phyloP scores from a whole-genome alignment of 1,139 yeast species.

The Geotrichum candidum region DNA sequence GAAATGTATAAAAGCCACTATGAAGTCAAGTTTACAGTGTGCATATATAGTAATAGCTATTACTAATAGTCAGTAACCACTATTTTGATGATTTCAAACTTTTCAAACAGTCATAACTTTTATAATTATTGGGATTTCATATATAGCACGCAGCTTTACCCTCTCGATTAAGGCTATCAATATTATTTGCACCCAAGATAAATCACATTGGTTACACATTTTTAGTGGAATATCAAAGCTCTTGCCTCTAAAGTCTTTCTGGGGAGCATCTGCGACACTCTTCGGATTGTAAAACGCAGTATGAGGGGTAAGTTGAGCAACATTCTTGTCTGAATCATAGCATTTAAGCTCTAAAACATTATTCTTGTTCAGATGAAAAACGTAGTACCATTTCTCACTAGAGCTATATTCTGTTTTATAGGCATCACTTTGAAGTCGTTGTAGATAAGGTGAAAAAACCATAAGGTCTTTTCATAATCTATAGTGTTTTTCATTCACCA shows the following conservation, averaged over 20 bases:
- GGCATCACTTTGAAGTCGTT: slow-evolving; percentile 23
- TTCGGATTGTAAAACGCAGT: slow-evolving; percentile 26
- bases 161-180: too few relatives aligned
- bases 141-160: too few relatives aligned
- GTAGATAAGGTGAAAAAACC: slow-evolving; percentile 21
- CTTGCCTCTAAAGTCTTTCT: slow-evolving; percentile 28
- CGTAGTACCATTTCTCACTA: slow-evolving; percentile 24
- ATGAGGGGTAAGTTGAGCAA: slow-evolving; percentile 26
- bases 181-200: too few relatives aligned
- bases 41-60: too few relatives aligned
- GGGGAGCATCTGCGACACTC: slow-evolving; percentile 19
- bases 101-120: too few relatives aligned
- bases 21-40: too few relatives aligned
- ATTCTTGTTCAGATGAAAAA: slow-evolving; percentile 21
- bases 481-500: slow-evolving; percentile 22
- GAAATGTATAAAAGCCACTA: too few relatives aligned
- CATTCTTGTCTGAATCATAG: slow-evolving; percentile 22
- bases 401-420: slow-evolving; percentile 22
- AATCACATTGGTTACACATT: not conserved
- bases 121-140: too few relatives aligned
- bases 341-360: slow-evolving; percentile 26
- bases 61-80: too few relatives aligned
- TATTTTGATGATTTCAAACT: too few relatives aligned
- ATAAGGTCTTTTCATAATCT: slow-evolving; percentile 20
- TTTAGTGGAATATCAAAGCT: slow-evolving; percentile 18